These are phyloP conservation scores for Pulicaria dysenterica DNA, from an alignment of 129 eudicot species.

Conservation along the genomic window DNA sequence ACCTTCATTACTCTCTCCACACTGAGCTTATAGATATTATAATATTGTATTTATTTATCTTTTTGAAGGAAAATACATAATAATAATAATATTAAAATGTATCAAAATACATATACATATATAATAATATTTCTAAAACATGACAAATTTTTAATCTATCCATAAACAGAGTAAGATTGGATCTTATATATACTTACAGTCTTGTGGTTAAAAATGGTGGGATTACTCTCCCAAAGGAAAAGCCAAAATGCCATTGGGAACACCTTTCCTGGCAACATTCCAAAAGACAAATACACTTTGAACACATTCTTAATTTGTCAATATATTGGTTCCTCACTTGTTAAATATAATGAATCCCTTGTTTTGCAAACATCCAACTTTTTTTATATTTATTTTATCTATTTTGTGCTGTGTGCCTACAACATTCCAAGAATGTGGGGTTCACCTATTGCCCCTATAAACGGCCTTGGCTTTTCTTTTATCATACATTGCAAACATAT, in stretches of 20 bases:
- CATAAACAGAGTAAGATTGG: slow-evolving; percentile 14
- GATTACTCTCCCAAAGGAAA: slow-evolving; percentile 50
- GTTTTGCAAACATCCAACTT: slow-evolving; percentile 29
- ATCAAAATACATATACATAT: too few relatives aligned
- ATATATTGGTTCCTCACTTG: slow-evolving; percentile 31
- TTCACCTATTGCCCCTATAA: slow-evolving; percentile 45
- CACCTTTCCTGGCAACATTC: slow-evolving; percentile 56
- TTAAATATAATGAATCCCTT: slow-evolving; percentile 34
- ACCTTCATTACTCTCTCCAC: too few relatives aligned
- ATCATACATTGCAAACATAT: slow-evolving; percentile 40
- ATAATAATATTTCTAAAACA: neutral
- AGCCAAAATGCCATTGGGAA: slow-evolving; percentile 70
- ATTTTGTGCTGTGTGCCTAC: slow-evolving; percentile 37
- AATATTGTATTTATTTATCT: too few relatives aligned
- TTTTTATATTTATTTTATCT: slow-evolving; percentile 3
- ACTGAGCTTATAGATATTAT: too few relatives aligned
- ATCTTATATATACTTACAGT: slow-evolving; percentile 15
- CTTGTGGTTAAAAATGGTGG: slow-evolving; percentile 16
- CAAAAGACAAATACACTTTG: slow-evolving; percentile 41
- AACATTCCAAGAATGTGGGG: slow-evolving; percentile 46
- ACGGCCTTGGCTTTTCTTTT: slow-evolving; percentile 60
- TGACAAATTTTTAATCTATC: neutral
- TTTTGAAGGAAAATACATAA: too few relatives aligned
- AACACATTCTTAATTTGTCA: slow-evolving; percentile 44
- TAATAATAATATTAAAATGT: too few relatives aligned